Conservation (phyloP, 1,284 basidiomycete species). For the Cutaneotrichosporon sp. region DNA sequence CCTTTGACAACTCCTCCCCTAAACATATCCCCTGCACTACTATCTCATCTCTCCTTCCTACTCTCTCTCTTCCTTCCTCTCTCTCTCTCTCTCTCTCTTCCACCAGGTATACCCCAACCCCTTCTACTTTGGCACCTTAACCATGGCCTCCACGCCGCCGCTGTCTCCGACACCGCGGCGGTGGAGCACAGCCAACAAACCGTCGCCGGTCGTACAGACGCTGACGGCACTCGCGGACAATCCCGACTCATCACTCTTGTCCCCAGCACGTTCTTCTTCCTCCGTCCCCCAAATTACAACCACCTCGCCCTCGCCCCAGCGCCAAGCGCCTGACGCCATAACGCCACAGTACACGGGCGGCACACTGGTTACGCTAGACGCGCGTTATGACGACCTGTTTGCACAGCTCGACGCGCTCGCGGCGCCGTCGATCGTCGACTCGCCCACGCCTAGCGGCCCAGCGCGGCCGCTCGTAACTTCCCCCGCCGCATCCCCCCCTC, state of each 20-base stretch:
- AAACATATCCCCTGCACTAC: not conserved
- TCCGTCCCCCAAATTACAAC: conserved; percentile 34
- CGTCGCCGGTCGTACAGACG: conserved; percentile 35
- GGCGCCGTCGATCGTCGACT: conserved; percentile 9
- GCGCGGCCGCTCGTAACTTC: not conserved
- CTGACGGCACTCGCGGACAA: conserved; percentile 20
- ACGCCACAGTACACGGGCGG: conserved; percentile 18
- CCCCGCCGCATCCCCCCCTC: not conserved
- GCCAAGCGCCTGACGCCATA: conserved; percentile 14
- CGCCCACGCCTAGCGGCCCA: conserved; percentile 1
- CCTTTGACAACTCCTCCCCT: not conserved
- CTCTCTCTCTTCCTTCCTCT: not conserved
- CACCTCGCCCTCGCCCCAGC: conserved; percentile 44
- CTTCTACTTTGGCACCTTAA: not conserved
- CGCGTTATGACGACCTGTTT: conserved; percentile 42
- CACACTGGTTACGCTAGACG: conserved; percentile 14
- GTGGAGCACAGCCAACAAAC: conserved; percentile 33
- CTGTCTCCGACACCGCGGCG: conserved; percentile 44
- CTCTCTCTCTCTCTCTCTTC: conserved; percentile 1
- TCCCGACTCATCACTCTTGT: conserved; percentile 20
- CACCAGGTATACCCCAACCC: not conserved
- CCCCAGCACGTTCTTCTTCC: conserved; percentile 12
- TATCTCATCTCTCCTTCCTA: not conserved
- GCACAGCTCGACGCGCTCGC: conserved; percentile 43
- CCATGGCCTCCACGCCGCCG: conserved; percentile 35